Evolutionary conservation across 2,329 filamentous ascomycete species (phyloP).

Genomic region (Plenodomus tracheiphilus): DNA sequence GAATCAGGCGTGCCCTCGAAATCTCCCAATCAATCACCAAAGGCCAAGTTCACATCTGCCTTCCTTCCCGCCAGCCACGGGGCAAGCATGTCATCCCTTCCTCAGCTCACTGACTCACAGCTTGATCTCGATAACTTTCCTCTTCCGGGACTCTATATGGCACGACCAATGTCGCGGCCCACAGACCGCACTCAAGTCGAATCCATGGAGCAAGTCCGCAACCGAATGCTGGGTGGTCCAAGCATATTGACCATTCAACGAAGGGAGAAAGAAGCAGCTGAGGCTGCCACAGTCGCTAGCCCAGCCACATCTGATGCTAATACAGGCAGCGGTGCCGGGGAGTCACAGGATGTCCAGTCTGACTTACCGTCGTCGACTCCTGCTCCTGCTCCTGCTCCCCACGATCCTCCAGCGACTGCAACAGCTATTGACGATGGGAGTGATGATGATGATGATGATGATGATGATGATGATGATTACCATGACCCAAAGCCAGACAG

Average conservation of each 20-base stretch:
- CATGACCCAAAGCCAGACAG: too few species aligned
- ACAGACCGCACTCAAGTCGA: background rate
- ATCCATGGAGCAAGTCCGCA: conserved; percentile 1
- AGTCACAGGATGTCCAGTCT: too few species aligned
- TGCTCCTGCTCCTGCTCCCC: too few species aligned
- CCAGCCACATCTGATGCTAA: background rate
- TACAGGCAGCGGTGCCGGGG: too few species aligned
- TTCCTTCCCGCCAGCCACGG: background rate
- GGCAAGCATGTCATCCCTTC: background rate
- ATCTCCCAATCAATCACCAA: too few species aligned
- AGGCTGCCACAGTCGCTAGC: background rate
- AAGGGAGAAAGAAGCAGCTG: background rate
- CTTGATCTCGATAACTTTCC: background rate
- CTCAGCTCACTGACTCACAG: background rate
- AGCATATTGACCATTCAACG: background rate
- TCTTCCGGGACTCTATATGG: background rate
- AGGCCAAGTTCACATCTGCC: background rate
- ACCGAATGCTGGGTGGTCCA: background rate
- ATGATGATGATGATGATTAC: too few species aligned
- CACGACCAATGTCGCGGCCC: background rate
- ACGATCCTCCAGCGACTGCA: too few species aligned
- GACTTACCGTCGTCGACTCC: too few species aligned
- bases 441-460: too few species aligned
- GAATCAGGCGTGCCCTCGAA: too few species aligned
- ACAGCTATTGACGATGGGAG: too few species aligned